Conservation (phyloP, 1,139 yeast genomes). For the Candida mesenterica region DNA sequence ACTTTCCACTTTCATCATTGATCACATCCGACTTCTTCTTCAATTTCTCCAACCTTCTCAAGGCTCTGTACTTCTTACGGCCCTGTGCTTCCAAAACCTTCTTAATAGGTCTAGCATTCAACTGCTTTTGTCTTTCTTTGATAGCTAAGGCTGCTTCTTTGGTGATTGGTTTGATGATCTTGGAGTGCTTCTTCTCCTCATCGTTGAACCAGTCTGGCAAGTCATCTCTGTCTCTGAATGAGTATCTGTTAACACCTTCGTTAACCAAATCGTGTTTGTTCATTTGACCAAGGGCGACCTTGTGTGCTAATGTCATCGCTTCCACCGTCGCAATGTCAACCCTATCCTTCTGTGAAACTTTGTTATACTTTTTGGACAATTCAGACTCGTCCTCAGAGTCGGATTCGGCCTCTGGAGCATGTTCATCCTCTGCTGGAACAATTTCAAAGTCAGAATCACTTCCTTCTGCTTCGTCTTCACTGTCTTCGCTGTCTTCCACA, state of each 20-base stretch:
- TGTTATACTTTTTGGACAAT: constrained; percentile 31
- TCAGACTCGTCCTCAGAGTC: constrained; percentile 46
- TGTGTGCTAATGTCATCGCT: constrained; percentile 98
- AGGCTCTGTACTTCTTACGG: constrained; percentile 93
- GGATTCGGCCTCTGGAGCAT: constrained; percentile 17
- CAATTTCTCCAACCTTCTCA: constrained; percentile 81
- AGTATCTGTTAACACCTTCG: constrained; percentile 88
- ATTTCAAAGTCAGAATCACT: constrained; percentile 21
- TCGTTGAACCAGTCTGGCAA: constrained; percentile 95
- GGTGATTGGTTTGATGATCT: constrained; percentile 86
- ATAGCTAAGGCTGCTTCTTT: constrained; percentile 95
- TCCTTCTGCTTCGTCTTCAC: constrained; percentile 9
- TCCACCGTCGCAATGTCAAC: constrained; percentile 89
- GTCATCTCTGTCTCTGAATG: constrained; percentile 88
- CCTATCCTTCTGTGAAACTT: constrained; percentile 52
- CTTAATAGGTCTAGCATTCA: constrained; percentile 97
- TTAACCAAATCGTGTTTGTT: constrained; percentile 80
- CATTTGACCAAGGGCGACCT: constrained; percentile 85
- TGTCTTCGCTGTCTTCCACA: constrained; percentile 15
- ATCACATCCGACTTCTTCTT: constrained; percentile 93
- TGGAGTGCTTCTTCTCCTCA: constrained; percentile 84
- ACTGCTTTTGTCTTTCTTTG: constrained; percentile 81
- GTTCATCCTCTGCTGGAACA: constrained; percentile 16
- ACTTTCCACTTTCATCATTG: constrained; percentile 80
- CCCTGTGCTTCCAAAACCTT: constrained; percentile 97